phyloP scores from a whole-genome alignment of 1,284 basidiomycete species.

The Leccinum ponderosum region DNA sequence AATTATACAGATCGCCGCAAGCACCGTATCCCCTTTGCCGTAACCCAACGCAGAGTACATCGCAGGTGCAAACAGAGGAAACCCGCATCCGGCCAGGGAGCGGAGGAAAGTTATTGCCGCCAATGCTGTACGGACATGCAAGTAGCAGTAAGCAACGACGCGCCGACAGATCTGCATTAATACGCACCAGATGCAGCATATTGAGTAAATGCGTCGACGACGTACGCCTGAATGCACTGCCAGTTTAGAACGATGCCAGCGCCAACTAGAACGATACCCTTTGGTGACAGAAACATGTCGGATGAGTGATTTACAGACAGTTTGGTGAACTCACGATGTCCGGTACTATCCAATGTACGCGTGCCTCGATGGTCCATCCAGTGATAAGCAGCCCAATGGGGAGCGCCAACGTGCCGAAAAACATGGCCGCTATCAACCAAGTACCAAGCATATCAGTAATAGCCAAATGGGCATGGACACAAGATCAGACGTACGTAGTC shows the following conservation, averaged over 20 bases:
- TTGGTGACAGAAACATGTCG: background rate
- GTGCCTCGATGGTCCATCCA: slow-evolving; percentile 63
- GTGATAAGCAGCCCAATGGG: slow-evolving; percentile 61
- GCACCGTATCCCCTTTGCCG: slow-evolving; percentile 63
- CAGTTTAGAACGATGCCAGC: slow-evolving; percentile 46
- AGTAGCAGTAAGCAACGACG: background rate
- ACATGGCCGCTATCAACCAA: slow-evolving; percentile 49
- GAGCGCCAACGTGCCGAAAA: slow-evolving; percentile 55
- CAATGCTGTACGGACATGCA: slow-evolving; percentile 42
- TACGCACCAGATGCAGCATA: slow-evolving; percentile 51
- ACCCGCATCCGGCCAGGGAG: slow-evolving; percentile 62
- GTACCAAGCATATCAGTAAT: no score
- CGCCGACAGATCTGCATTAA: background rate
- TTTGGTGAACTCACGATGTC: slow-evolving; percentile 50
- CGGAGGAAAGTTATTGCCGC: slow-evolving; percentile 59
- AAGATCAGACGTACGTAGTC: slow-evolving; percentile 29
- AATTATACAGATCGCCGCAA: slow-evolving; percentile 53
- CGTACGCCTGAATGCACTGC: slow-evolving; percentile 50
- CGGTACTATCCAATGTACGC: slow-evolving; percentile 61
- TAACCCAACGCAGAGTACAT: slow-evolving; percentile 66
- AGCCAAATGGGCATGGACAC: background rate
- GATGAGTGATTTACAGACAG: background rate
- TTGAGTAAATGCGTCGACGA: slow-evolving; percentile 56
- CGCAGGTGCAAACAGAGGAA: slow-evolving; percentile 69
- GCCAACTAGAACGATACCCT: slow-evolving; percentile 52